These are phyloP conservation scores for Termitomyces sp. DNA, from an alignment of 768 basidiomycete species.

Conservation along the genomic window DNA sequence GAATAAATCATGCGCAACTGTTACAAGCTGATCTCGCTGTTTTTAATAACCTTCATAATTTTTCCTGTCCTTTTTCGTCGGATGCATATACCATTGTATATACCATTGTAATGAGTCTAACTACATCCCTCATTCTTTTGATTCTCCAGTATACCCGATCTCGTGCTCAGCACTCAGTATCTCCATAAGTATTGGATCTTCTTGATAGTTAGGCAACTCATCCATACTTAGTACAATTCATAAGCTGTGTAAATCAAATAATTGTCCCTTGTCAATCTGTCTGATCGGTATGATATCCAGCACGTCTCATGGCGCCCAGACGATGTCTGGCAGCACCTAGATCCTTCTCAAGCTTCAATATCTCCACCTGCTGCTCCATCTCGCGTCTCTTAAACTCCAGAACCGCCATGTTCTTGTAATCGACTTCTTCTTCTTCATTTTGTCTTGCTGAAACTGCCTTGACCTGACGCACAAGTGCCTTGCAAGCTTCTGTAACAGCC, in stretches of 20 bases:
- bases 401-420: conserved; percentile 88
- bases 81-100: background rate
- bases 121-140: conserved; percentile 2
- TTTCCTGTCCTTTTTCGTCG: conserved; percentile 10
- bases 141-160: background rate
- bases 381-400: conserved; percentile 96
- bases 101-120: conserved; percentile 10
- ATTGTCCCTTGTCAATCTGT: conserved; percentile 41
- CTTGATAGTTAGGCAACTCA: background rate
- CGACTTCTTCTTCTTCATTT: conserved; percentile 69
- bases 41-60: conserved; percentile 2
- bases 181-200: background rate
- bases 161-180: background rate
- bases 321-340: conserved; percentile 80
- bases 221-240: background rate
- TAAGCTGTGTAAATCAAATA: conserved; percentile 8
- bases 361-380: conserved; percentile 99
- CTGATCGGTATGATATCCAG: conserved; percentile 86
- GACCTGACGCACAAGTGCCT: conserved; percentile 93
- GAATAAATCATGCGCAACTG: background rate
- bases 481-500: conserved; percentile 96
- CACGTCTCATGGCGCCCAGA: conserved; percentile 80
- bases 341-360: conserved; percentile 93
- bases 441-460: conserved; percentile 90
- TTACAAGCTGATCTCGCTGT: background rate